These are phyloP conservation scores for Stagonosporopsis rhizophila DNA, from an alignment of 2,329 filamentous ascomycete species.

Conservation along the genomic window DNA sequence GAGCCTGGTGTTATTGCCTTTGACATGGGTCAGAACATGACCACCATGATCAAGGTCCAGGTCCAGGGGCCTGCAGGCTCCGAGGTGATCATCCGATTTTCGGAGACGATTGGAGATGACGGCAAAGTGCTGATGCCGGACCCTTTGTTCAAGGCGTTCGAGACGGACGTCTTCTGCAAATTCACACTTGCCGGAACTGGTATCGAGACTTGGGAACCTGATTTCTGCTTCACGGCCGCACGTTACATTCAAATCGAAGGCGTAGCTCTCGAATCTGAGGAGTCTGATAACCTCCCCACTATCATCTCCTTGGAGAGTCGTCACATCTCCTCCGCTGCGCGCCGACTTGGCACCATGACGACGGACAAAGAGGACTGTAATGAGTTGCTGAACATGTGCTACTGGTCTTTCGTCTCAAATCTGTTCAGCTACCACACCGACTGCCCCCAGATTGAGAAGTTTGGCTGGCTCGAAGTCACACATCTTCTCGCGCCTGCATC, in stretches of 20 bases:
- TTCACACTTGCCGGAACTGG: constrained; percentile 44
- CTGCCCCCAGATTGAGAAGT: constrained; percentile 50
- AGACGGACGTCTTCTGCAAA: constrained; percentile 51
- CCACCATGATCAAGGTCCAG: constrained; percentile 41
- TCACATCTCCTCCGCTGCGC: constrained; percentile 51
- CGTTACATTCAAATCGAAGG: constrained; percentile 54
- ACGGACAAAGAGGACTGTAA: constrained; percentile 54
- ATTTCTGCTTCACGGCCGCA: constrained; percentile 54
- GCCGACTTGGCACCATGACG: constrained; percentile 47
- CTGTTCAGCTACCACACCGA: constrained; percentile 55
- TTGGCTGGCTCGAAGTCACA: constrained; percentile 59
- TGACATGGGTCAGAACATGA: constrained; percentile 46
- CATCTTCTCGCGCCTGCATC: constrained; percentile 55
- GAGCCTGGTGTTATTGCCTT: constrained; percentile 37
- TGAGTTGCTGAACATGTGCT: constrained; percentile 53
- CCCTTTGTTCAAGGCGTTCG: constrained; percentile 50
- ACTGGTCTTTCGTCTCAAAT: constrained; percentile 54
- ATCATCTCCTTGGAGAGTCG: constrained; percentile 47
- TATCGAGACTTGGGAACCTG: constrained; percentile 49
- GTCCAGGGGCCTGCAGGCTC: constrained; percentile 38
- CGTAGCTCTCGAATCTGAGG: constrained; percentile 34
- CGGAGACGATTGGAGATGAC: constrained; percentile 40
- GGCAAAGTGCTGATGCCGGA: constrained; percentile 53
- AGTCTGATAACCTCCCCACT: constrained; percentile 34
- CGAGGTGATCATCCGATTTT: constrained; percentile 41